Evolutionary conservation across 176 grass and related monocot species (phyloP).

Genomic region (Leersia perrieri): DNA sequence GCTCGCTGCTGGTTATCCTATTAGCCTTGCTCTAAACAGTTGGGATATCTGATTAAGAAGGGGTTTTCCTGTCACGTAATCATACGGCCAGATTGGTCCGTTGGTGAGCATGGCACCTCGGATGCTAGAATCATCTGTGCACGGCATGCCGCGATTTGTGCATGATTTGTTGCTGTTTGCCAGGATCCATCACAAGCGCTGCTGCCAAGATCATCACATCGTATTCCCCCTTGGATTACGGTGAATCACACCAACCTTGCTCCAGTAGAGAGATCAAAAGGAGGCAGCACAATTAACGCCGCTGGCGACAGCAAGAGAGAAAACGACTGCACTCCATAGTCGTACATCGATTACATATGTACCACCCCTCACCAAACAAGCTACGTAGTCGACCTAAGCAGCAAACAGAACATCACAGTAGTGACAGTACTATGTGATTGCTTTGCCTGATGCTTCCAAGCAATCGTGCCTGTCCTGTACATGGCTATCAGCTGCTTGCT

Average conservation of each 20-base stretch:
- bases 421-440: neutral
- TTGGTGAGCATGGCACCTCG: neutral
- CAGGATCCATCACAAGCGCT: neutral
- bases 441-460: slow-evolving; percentile 17
- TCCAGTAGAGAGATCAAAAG: neutral
- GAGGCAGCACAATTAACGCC: neutral
- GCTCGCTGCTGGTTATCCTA: too few species aligned
- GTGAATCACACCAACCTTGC: neutral
- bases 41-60: too few species aligned
- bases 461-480: slow-evolving; percentile 26
- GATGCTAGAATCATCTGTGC: neutral
- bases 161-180: neutral
- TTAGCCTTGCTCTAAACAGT: too few species aligned
- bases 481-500: neutral
- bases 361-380: neutral
- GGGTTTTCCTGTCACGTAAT: too few species aligned
- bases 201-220: neutral
- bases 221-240: neutral
- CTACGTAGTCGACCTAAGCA: neutral
- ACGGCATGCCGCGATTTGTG: neutral
- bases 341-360: neutral
- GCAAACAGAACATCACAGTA: neutral
- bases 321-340: neutral
- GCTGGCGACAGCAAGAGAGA: neutral
- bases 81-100: neutral